phyloP scores from a whole-genome alignment of 2,329 filamentous ascomycete genomes.

The Daldinia sp. region DNA sequence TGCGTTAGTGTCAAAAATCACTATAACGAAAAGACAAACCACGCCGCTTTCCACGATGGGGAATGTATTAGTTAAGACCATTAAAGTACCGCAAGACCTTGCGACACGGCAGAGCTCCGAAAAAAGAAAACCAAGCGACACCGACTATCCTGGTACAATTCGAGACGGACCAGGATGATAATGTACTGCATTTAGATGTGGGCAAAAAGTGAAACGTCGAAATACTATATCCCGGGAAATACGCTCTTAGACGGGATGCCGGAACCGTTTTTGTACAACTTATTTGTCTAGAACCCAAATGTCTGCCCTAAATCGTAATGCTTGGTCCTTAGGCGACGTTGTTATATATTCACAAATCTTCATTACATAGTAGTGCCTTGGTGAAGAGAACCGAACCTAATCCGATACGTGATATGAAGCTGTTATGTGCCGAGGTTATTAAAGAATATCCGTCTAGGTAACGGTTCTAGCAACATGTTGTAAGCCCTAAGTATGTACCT shows the following conservation, averaged over 20 bases:
- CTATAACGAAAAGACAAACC: conserved; percentile 3
- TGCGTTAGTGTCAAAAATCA: conserved; percentile 21
- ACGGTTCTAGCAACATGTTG: neutral
- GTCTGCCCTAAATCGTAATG: neutral
- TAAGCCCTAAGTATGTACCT: neutral
- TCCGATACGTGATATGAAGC: conserved; percentile 6
- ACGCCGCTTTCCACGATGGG: conserved; percentile 18
- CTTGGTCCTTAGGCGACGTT: neutral
- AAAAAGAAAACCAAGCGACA: conserved; percentile 17
- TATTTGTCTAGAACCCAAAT: conserved; percentile 9
- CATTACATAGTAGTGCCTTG: conserved; percentile 2
- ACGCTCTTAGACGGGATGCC: conserved; percentile 19
- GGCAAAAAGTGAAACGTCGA: conserved; percentile 41
- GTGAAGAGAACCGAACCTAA: neutral
- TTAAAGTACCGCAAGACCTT: conserved; percentile 16
- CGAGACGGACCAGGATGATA: conserved; percentile 38
- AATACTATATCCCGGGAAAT: conserved; percentile 27
- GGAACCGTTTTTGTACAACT: conserved; percentile 8
- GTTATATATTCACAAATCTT: neutral
- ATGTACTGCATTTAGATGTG: conserved; percentile 36
- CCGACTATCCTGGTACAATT: conserved; percentile 36
- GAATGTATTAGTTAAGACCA: conserved; percentile 9
- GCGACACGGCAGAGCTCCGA: conserved; percentile 23
- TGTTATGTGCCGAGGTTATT: conserved; percentile 27
- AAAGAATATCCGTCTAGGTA: neutral